phyloP scores from a whole-genome alignment of 2,329 filamentous ascomycete species.

The Cladophialophora carrionii region DNA sequence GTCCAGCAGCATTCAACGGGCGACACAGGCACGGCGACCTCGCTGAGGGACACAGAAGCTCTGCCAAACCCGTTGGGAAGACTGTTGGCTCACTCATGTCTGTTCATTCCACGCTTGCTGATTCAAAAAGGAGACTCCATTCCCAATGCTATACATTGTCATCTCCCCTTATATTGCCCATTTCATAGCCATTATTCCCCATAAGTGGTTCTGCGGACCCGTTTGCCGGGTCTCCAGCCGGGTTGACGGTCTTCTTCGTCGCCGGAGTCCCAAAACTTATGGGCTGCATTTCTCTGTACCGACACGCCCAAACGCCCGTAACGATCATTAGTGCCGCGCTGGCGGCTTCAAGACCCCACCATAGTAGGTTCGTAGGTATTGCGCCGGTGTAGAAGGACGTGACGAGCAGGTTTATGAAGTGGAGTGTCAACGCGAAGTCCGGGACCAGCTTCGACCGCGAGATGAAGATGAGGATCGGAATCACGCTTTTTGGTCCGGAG shows the following conservation, averaged over 20 bases:
- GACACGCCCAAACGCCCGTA: constrained; percentile 86
- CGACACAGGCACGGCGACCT: background rate
- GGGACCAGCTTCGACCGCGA: constrained; percentile 90
- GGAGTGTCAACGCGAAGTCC: constrained; percentile 89
- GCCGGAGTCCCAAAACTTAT: constrained; percentile 75
- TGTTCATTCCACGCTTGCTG: background rate
- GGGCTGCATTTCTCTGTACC: constrained; percentile 83
- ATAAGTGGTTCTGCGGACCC: constrained; percentile 1
- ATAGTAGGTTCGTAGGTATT: constrained; percentile 76
- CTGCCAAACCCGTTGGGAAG: background rate
- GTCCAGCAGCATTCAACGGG: background rate
- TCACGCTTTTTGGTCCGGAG: constrained; percentile 61
- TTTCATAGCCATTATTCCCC: constrained; percentile 4
- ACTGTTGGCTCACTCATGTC: background rate
- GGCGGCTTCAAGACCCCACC: constrained; percentile 74
- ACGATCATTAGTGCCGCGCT: constrained; percentile 67
- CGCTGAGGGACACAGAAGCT: background rate
- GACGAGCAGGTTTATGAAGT: constrained; percentile 77
- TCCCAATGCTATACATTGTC: constrained; percentile 8
- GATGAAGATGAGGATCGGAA: constrained; percentile 81
- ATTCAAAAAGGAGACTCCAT: background rate
- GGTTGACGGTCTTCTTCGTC: constrained; percentile 1
- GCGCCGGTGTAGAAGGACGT: constrained; percentile 77
- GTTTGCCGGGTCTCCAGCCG: background rate
- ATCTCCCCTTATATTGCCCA: constrained; percentile 4